Evolutionary conservation across 2,329 filamentous ascomycete species (phyloP), one percentile per base, ranked within the genome.

Genomic region (Phyllachora maydis): DNA sequence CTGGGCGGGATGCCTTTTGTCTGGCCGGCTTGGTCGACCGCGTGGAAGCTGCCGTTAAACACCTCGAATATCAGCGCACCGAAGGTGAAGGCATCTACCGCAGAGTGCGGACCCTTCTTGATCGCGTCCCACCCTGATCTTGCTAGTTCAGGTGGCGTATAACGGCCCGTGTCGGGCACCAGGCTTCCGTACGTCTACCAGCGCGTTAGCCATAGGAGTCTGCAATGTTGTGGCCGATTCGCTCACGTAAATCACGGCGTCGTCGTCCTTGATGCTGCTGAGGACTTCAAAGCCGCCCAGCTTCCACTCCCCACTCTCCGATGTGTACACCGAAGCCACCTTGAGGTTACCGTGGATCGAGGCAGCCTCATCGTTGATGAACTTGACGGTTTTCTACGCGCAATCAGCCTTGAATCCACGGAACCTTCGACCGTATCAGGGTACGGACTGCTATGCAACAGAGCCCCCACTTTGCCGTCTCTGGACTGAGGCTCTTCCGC

Each of bases 231-330:
- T n/a, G n/a, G n/a, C n/a, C n/a, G n/a, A n/a, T n/a, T 11, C 12
- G 23, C 43, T 11, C 35, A 79, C 73, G 42, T 90, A 93, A 40
- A 98, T 83, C 22, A 91, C 59, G 7, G 83, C 81, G 36, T 95
- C 81, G 30, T 95, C 83, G 27, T 95, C 88, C 39, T 93, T 95
- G 51, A 95, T 72, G 18, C 76, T 93, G 49, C 83, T 95, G 28
- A 95, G 48, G 4, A 92, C 65, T 35, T 98, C 88, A 35, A 98
- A 91, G 1, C 88, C 88, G 11, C 76, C 83, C 2, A 98, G 54
- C 41, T 90, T 95, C 88, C 88, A 98, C 50, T 98, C 88, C 28
- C 88, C 88, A 40, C 88, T 93, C 42, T 95, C 85, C 30, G 81
- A 82, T 4, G 79, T 88, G 47, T 83, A 98, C 32, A 98, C 61